Evolutionary conservation across 495 filamentous ascomycete species (phyloP).

Genomic region (Cladorrhinum samala): DNA sequence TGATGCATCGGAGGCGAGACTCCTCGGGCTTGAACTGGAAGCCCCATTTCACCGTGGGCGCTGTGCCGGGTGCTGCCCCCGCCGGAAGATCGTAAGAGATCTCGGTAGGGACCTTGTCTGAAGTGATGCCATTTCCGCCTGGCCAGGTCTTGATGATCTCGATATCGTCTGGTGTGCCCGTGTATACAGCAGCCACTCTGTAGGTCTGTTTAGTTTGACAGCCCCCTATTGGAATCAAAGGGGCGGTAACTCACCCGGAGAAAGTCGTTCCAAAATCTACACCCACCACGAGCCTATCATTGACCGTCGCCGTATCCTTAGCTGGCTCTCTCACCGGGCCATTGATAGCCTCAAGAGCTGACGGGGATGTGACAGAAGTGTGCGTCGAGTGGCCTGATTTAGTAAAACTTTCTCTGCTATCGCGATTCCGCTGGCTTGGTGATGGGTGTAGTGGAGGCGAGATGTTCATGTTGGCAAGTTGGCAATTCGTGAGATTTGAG

Average conservation of each 20-base stretch:
- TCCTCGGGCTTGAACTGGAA: constrained; percentile 74
- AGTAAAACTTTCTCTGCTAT: constrained; percentile 50
- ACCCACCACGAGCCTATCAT: constrained; percentile 56
- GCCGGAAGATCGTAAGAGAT: constrained; percentile 48
- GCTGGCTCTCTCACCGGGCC: constrained; percentile 48
- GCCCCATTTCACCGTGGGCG: constrained; percentile 57
- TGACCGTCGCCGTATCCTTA: constrained; percentile 38
- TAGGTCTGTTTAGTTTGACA: background rate
- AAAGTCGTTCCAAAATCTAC: constrained; percentile 69
- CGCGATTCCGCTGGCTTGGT: constrained; percentile 44
- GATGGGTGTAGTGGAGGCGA: constrained; percentile 43
- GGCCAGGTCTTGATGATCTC: constrained; percentile 81
- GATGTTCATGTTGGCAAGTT: constrained; percentile 35
- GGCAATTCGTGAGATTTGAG: background rate
- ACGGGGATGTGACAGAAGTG: constrained; percentile 36
- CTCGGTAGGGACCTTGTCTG: constrained; percentile 62
- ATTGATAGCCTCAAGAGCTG: constrained; percentile 49
- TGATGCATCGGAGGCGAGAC: constrained; percentile 68
- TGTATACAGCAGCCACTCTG: constrained; percentile 70
- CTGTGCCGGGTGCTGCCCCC: constrained; percentile 26
- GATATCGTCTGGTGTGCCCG: constrained; percentile 66
- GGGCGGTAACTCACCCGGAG: constrained; percentile 48
- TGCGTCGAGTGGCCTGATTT: constrained; percentile 11
- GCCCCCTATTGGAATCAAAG: background rate
- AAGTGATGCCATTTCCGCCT: constrained; percentile 66